Base-by-base conservation (phyloP, 495 filamentous ascomycete genomes). In the Podospora didyma region DNA sequence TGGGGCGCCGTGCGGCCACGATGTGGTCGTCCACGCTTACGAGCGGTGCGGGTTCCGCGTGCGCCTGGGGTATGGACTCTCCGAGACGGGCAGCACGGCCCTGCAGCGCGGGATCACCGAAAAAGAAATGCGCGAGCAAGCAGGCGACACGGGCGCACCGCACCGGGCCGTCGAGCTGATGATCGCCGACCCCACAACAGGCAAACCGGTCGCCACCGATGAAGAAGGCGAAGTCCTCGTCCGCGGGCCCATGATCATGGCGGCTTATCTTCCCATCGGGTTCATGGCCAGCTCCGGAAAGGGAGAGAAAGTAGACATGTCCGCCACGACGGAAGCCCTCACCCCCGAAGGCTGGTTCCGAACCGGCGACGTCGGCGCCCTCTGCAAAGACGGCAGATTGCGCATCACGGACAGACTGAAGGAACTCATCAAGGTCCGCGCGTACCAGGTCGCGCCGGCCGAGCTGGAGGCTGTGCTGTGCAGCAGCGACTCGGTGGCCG, bases 391-490 rank as follows among this genome's bases (percentile, higher is more conserved):
- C 28, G 86, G 86, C 19, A 80, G 88, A 59, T 71, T 92, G 48
- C 75, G 79, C 21, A 90, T 94, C 48, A 85, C 83, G 1, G 89
- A 91, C 48, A 78, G 89, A 0, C 85, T 92, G 53, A 90, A 90
- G 74, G 86, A 89, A 70, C 78, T 89, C 75, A 88, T 89, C 66
- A 89, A 89, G 65, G 86, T 89, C 20, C 87, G 88, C 58, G 87
- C 85, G 3, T 84, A 86, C 56, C 82, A 78, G 20, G 86, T 90
- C 28, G 86, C 85, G 46, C 87, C 86, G 0, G 86, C 85, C 0
- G 87, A 89, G 67, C 69, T 89, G 2, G 86, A 89, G 62, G 85
- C 86, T 54, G 75, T 49, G 79, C 82, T 17, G 80, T 89, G 67
- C 51, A 68, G 67, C 16, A 70, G 85, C 28, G 78, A 77, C 0